Evolutionary conservation across 192 early-diverging fungal genomes (phyloP), one percentile per base, ranked within the genome.

Genomic region (Rhizoclosmatium sp.): DNA sequence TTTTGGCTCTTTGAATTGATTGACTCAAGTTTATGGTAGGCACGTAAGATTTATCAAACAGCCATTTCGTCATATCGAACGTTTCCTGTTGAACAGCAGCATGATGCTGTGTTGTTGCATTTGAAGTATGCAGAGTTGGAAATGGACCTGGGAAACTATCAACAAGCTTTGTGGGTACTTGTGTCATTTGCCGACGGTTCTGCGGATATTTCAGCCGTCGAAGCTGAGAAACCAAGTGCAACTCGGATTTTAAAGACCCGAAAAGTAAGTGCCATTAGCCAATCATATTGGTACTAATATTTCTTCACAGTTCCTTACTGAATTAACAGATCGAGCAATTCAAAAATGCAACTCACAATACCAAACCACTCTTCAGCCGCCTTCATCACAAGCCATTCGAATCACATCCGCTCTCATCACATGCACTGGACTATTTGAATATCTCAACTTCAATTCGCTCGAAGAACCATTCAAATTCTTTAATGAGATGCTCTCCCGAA

Each of bases 21-120:
- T 16, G 12, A 16, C 44, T 69, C 12, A 19, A 4, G 70, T 12
- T 58, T 71, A 71, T 56, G 3, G 56, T 40, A 87, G 86, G 84
- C 86, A 4, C 64, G 79, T 4, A 87, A 82, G 54, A 81, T 87
- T 3, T 85, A 82, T 73, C 51, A 74, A 69, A 84, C 81, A 19
- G 82, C 82, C 5, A 58, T 87, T 19, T 42, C 42, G 66, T 69
- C 82, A 31, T 85, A 84, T 56, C 73, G 65, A 4, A 74, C 67
- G 9, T 82, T 82, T 62, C 81, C 82, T 10, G 41, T 16, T 3
- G 67, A 72, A 59, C 2, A 80, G 12, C 81, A 78, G 64, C 58
- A 49, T 42, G 76, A 78, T 51, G 80, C 82, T 7, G 69, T 74
- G 19, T n/a, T 78, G 3, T 59, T 87, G 42, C 77, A 82, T 72